Base-by-base conservation (phyloP, 179 eudicot species). In the Beta lomatogona region DNA sequence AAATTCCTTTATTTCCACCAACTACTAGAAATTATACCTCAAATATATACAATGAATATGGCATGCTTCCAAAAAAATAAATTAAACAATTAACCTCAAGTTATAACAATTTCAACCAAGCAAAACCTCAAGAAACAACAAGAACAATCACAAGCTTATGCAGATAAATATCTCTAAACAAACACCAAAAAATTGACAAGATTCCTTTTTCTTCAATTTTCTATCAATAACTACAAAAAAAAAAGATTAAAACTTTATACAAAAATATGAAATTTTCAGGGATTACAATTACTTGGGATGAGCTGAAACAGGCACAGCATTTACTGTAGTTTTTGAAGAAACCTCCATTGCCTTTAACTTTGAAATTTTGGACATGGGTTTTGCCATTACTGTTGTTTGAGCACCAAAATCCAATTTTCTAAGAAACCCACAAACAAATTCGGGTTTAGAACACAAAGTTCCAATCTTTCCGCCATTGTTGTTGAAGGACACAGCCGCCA, bases 241-340 rank as follows among this genome's bases (percentile, higher is more conserved):
- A n/a, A 57, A 45, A 68, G 11, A 68, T 4, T 13, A 1, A 67
- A 45, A 44, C 6, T 73, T 61, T 18, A 54, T 15, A 1, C n/a
- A 50, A 22, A 53, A 83, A 68, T 15, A 1, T 2, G 13, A 55
- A 55, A 15, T 55, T 55, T 12, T 12, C 59, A 5, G 58, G 61
- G 18, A 54, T 16, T 5, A n/a, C 21, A 54, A 13, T 59, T 70
- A 88, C 90, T 76, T 79, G 8, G 88, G 36, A 48, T 81, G 85
- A 77, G 83, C 68, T 11, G 88, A 52, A 1, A 81, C 82, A 61
- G 90, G 82, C n/a, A 85, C 77, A 18, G 83, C 66, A 79, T 67
- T 79, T n/a, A 70, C 85, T 15, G 85, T 28, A 21, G 76, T 77
- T 75, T 13, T 75, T 71, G 85, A 80, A 81, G 83, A 83, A 55